Evolutionary conservation across 208 protist genomes (phyloP).

Genomic region (Wallacemonas rigidus): DNA sequence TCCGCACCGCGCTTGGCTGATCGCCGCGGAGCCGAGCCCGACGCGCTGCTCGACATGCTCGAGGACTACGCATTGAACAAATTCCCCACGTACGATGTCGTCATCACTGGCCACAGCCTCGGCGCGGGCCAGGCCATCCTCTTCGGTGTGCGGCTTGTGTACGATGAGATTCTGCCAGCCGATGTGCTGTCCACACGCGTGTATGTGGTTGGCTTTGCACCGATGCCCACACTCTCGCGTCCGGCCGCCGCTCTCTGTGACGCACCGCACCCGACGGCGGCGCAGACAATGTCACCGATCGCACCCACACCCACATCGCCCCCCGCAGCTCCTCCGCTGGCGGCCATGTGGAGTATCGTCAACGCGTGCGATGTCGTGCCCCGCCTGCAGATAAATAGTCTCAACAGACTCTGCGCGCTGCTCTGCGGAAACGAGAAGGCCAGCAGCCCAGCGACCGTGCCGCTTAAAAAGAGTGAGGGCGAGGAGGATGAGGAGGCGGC

Average conservation of each 20-base stretch:
- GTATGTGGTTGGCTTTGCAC: constrained; percentile 56
- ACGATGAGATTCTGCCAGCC: constrained; percentile 25
- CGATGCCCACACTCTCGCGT: constrained; percentile 64
- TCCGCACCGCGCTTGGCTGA: background rate
- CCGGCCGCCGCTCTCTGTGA: constrained; percentile 46
- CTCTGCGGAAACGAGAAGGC: constrained; percentile 23
- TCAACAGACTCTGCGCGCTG: constrained; percentile 45
- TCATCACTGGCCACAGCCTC: constrained; percentile 76
- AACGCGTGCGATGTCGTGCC: constrained; percentile 57
- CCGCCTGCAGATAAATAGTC: constrained; percentile 66
- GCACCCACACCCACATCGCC: too few relatives aligned
- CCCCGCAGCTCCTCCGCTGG: background rate
- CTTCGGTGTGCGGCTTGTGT: constrained; percentile 52
- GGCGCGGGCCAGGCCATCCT: constrained; percentile 65
- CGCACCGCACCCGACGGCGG: background rate
- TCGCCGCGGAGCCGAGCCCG: constrained; percentile 4
- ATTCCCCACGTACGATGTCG: constrained; percentile 52
- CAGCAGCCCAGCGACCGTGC: background rate
- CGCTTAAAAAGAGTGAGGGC: background rate
- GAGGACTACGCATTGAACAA: constrained; percentile 26
- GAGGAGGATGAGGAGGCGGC: background rate
- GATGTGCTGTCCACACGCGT: constrained; percentile 37
- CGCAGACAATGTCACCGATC: background rate
- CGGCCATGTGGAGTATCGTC: constrained; percentile 50
- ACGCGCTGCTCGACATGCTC: constrained; percentile 45